Base-by-base conservation (phyloP, 495 filamentous ascomycete species). In the Xylaria sp. region DNA sequence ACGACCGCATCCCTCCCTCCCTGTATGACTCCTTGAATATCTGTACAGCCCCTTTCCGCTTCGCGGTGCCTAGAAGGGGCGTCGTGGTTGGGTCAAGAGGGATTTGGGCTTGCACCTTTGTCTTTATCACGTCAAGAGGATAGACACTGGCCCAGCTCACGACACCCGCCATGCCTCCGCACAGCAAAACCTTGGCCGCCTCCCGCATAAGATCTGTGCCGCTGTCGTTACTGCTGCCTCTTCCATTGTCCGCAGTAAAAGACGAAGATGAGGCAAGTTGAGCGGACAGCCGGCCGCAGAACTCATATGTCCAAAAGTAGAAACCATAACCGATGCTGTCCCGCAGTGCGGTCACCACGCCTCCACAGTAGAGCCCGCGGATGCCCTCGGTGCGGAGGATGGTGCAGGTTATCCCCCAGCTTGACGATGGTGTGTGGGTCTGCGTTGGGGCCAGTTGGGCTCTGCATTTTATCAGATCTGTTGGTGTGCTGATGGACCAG, bases 291-390 rank as follows among this genome's bases (percentile, higher is more conserved):
- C 87, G 85, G 64, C 89, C 92, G 71, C 82, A 87, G 46, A 92
- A 82, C 79, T 97, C 92, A 75, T 97, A 98, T 17, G 90, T 89
- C 90, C 90, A 94, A 79, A 97, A 97, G 78, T 97, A 97, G 77
- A 97, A 97, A 4, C 94, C 94, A 79, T 97, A 97, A 24, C 94
- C 94, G 69, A 97, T 87, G 68, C 90, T 89, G 80, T 97, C 94
- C 57, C 94, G 84, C 58, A 93, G 77, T 68, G 90, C 92, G 11
- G 95, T 97, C 31, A 97, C 87, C 5, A 78, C 83, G 37, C 94
- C 94, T 33, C 93, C 94, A 68, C 86, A 84, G 78, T 96, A 97
- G 12, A 97, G 76, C 0, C 93, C 94, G 31, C 83, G 81, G 37
- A 92, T 73, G 0, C 94, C 93, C 46, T 89, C 85, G n/a, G 76